These are phyloP conservation scores for Clonostachys solani DNA, from an alignment of 2,329 filamentous ascomycete genomes.

Conservation along the genomic window DNA sequence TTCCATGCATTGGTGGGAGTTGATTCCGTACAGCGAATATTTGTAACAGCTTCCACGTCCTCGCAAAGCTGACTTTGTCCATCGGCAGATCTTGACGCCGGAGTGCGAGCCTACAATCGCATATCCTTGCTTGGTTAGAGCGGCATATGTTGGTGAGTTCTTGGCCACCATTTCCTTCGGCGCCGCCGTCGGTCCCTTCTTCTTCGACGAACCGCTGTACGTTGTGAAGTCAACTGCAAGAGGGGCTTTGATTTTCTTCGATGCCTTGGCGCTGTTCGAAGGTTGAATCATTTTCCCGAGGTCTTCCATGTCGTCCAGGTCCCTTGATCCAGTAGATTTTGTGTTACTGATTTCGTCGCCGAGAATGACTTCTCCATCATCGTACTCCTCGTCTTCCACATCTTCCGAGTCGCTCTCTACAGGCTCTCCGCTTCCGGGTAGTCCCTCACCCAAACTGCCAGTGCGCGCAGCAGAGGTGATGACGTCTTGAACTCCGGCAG, in stretches of 20 bases:
- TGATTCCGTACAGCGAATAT: constrained; percentile 94
- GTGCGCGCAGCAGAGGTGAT: constrained; percentile 59
- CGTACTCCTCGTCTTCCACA: constrained; percentile 47
- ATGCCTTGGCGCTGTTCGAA: constrained; percentile 27
- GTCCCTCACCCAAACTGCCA: constrained; percentile 57
- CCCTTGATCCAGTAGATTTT: constrained; percentile 22
- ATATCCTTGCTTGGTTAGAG: constrained; percentile 95
- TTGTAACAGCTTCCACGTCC: constrained; percentile 97
- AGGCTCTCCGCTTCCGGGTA: constrained; percentile 76
- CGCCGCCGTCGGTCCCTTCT: constrained; percentile 38
- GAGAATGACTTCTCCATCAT: constrained; percentile 44
- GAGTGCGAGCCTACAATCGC: constrained; percentile 93
- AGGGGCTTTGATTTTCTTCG: constrained; percentile 25
- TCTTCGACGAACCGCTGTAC: constrained; percentile 49
- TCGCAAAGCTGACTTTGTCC: constrained; percentile 94
- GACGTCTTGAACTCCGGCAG: constrained; percentile 66
- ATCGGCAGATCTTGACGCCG: constrained; percentile 95
- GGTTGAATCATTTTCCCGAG: constrained; percentile 62
- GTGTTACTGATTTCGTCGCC: constrained; percentile 38
- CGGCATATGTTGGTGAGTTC: constrained; percentile 80
- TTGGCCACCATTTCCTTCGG: constrained; percentile 93
- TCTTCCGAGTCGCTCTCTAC: constrained; percentile 81
- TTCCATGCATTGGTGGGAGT: constrained; percentile 97
- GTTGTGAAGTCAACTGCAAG: constrained; percentile 88
- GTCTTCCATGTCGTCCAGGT: constrained; percentile 80